These are phyloP conservation scores for Moricandia arvensis DNA, from an alignment of 345 rosid genomes.

Conservation along the genomic window DNA sequence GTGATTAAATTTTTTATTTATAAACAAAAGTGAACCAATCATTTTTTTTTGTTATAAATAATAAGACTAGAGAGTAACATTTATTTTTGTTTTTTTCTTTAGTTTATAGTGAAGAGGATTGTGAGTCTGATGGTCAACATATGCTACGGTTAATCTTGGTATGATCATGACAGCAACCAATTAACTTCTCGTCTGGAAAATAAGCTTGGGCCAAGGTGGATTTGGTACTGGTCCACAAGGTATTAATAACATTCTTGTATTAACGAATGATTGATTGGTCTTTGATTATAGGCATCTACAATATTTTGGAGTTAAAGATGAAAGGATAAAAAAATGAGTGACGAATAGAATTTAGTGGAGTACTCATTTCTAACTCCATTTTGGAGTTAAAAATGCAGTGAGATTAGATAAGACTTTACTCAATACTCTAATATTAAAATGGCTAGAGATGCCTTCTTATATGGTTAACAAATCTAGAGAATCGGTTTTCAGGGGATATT, in stretches of 20 bases:
- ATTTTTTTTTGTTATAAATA: background rate
- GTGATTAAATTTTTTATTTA: background rate
- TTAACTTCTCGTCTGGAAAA: background rate
- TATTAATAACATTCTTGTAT: background rate
- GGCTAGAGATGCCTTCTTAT: background rate
- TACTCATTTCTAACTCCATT: background rate
- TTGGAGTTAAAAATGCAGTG: background rate
- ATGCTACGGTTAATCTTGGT: background rate
- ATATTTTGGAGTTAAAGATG: background rate
- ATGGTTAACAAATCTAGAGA: background rate
- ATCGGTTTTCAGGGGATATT: background rate
- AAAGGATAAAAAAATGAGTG: background rate
- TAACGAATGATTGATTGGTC: background rate
- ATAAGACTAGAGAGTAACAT: background rate
- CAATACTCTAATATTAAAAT: background rate
- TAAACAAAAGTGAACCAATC: background rate
- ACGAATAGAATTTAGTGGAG: background rate
- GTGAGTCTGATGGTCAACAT: slow-evolving; percentile 1
- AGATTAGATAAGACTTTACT: background rate
- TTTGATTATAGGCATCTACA: background rate
- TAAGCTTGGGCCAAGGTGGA: background rate
- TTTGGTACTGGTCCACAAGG: background rate
- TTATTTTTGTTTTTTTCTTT: background rate
- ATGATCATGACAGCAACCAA: background rate
- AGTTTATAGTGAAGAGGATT: slow-evolving; percentile 1